Percentiles rank a stretch among this genome's conserved stretches.
Evolutionary conservation across 495 filamentous ascomycete species (phyloP).

Genomic region (Penicillium longicatenatum): DNA sequence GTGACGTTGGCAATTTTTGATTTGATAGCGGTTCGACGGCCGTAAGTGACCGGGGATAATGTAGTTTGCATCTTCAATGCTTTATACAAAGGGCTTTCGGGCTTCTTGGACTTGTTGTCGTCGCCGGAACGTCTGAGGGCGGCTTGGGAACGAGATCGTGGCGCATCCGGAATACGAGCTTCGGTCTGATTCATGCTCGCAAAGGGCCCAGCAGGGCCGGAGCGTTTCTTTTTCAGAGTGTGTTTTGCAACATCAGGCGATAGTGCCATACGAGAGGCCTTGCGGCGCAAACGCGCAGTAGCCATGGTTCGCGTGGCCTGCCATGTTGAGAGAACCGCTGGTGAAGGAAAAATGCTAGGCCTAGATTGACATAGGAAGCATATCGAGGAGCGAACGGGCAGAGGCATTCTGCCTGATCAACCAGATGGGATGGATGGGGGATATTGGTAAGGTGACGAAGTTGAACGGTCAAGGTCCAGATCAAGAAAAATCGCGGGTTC

Average conservation of each 20-base stretch:
- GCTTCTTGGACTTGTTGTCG: conserved; percentile 37
- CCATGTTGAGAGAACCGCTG: conserved; percentile 27
- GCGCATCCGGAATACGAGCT: conserved; percentile 54
- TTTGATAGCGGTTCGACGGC: conserved; percentile 68
- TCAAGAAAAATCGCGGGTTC: conserved; percentile 28
- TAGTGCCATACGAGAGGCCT: conserved; percentile 74
- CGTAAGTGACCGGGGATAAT: conserved; percentile 72
- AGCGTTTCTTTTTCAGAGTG: conserved; percentile 43
- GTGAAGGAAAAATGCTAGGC: conserved; percentile 18
- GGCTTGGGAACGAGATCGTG: conserved; percentile 40
- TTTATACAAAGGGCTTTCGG: conserved; percentile 62
- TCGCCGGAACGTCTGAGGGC: conserved; percentile 42
- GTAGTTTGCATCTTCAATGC: conserved; percentile 94
- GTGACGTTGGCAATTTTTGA: conserved; percentile 65
- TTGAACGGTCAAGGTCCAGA: neutral
- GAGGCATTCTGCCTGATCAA: conserved; percentile 34
- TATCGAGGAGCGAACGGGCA: conserved; percentile 35
- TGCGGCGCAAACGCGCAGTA: conserved; percentile 40
- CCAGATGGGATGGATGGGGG: conserved; percentile 13
- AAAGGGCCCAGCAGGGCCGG: conserved; percentile 62
- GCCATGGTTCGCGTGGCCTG: conserved; percentile 43
- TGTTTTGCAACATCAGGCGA: conserved; percentile 69
- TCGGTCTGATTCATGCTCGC: conserved; percentile 76
- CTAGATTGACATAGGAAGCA: conserved; percentile 46
- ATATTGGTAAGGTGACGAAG: neutral